Conservation (phyloP, 2,329 filamentous ascomycete species). For the Apiospora arundinis region DNA sequence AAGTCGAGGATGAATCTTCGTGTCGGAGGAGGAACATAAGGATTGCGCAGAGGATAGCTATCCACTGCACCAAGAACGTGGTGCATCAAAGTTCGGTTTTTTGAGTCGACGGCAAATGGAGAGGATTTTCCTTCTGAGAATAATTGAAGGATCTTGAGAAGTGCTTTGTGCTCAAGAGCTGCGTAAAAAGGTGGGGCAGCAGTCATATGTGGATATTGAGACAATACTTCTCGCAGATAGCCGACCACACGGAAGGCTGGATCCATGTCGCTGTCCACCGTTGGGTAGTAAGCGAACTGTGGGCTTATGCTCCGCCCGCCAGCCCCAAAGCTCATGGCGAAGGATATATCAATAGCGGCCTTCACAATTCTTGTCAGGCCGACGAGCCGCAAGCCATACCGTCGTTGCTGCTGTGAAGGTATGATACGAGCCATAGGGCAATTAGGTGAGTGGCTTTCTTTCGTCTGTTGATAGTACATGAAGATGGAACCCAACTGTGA, state of each 20-base stretch:
- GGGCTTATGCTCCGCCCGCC: conserved; percentile 26
- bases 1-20: background rate
- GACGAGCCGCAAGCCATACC: background rate
- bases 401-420: background rate
- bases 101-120: background rate
- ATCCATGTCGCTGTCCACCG: background rate
- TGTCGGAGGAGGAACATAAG: too few relatives aligned
- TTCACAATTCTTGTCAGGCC: background rate
- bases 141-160: background rate
- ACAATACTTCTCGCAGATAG: background rate
- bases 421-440: background rate
- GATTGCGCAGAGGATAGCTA: too few relatives aligned
- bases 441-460: background rate
- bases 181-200: too few relatives aligned
- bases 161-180: background rate
- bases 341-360: conserved; percentile 23
- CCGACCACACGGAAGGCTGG: background rate
- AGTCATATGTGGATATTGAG: too few relatives aligned
- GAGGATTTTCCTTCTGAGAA: background rate
- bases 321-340: conserved; percentile 17
- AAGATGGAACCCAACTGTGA: background rate
- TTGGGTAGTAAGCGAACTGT: conserved; percentile 25
- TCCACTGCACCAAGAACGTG: background rate
- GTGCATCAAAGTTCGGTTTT: background rate
- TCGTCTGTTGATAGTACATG: background rate